phyloP scores from a whole-genome alignment of 1,139 yeast genomes.

The Citeromyces siamensis region DNA sequence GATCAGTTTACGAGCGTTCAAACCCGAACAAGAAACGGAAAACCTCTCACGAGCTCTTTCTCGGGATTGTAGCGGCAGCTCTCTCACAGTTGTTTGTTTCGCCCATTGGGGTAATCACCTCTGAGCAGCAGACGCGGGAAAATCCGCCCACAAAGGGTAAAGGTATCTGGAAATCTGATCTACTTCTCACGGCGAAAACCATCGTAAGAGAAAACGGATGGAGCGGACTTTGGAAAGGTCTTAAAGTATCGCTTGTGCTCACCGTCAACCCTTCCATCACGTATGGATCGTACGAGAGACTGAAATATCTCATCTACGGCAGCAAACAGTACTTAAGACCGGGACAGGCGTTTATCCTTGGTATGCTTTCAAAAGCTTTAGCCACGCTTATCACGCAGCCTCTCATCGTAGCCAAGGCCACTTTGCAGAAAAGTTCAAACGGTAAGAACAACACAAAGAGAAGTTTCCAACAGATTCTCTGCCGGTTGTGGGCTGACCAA shows the following conservation, averaged over 20 bases:
- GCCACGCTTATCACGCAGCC: conserved; percentile 83
- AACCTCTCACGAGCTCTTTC: conserved; percentile 52
- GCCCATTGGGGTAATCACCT: conserved; percentile 74
- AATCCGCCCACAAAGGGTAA: neutral
- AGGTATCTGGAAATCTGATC: conserved; percentile 7
- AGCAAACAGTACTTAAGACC: conserved; percentile 31
- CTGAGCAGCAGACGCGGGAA: conserved; percentile 61
- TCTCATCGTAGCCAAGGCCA: conserved; percentile 71
- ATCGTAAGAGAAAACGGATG: conserved; percentile 57
- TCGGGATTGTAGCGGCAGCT: conserved; percentile 82
- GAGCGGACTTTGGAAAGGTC: conserved; percentile 73
- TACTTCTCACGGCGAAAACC: conserved; percentile 34
- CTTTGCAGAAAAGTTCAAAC: conserved; percentile 47
- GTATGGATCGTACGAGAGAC: conserved; percentile 69
- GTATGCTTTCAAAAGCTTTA: conserved; percentile 68
- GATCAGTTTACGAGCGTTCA: conserved; percentile 38
- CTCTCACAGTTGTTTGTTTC: conserved; percentile 73
- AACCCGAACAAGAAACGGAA: conserved; percentile 15
- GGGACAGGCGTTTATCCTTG: conserved; percentile 57
- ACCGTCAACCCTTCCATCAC: conserved; percentile 84
- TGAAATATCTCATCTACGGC: conserved; percentile 42
- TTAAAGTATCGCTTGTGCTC: conserved; percentile 68
- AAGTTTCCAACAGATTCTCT: conserved; percentile 41
- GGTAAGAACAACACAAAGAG: conserved; percentile 16
- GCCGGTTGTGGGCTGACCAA: conserved; percentile 33